Percentiles rank a stretch among this genome's conserved stretches.
phyloP scores from a whole-genome alignment of 2,329 filamentous ascomycete species.

The Sporothrix luriei region DNA sequence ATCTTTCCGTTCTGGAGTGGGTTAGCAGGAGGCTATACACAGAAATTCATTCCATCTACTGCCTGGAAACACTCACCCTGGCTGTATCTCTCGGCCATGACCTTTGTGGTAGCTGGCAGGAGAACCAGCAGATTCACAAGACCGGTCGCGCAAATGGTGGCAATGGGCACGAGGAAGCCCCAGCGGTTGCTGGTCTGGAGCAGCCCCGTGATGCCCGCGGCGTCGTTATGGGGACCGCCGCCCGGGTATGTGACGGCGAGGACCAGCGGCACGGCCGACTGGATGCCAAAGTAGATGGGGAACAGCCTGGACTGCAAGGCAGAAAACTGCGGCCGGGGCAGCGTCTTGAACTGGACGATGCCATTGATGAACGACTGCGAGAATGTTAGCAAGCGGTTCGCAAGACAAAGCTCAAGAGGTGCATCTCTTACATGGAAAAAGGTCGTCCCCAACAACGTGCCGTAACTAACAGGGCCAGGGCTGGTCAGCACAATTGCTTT shows the following conservation, averaged over 20 bases:
- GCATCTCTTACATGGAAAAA: conserved; percentile 70
- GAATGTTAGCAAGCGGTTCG: not conserved
- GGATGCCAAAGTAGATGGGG: conserved; percentile 84
- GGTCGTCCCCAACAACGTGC: conserved; percentile 81
- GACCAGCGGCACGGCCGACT: conserved; percentile 71
- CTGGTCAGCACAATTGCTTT: conserved; percentile 16
- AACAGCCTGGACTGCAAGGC: conserved; percentile 79
- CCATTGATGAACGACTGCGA: conserved; percentile 69
- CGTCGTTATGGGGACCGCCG: conserved; percentile 44
- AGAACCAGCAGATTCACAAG: conserved; percentile 70
- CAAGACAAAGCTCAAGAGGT: not conserved
- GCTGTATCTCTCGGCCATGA: conserved; percentile 74
- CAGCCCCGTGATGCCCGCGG: conserved; percentile 55
- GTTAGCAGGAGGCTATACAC: not conserved
- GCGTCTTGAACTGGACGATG: conserved; percentile 72
- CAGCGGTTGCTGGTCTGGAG: conserved; percentile 63
- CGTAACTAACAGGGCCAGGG: conserved; percentile 62
- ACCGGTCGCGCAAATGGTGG: conserved; percentile 69
- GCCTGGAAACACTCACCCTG: conserved; percentile 61
- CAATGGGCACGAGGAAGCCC: conserved; percentile 68
- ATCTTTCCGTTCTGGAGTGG: conserved; percentile 70
- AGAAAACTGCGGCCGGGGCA: conserved; percentile 79
- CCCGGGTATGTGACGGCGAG: conserved; percentile 80
- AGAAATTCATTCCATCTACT: too few species aligned
- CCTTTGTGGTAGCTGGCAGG: conserved; percentile 72